A percentile compares a stretch with the other conserved stretches of the same genome.
Evolutionary conservation across 2,329 filamentous ascomycete species (phyloP).

Genomic region (Paramyrothecium sp.): DNA sequence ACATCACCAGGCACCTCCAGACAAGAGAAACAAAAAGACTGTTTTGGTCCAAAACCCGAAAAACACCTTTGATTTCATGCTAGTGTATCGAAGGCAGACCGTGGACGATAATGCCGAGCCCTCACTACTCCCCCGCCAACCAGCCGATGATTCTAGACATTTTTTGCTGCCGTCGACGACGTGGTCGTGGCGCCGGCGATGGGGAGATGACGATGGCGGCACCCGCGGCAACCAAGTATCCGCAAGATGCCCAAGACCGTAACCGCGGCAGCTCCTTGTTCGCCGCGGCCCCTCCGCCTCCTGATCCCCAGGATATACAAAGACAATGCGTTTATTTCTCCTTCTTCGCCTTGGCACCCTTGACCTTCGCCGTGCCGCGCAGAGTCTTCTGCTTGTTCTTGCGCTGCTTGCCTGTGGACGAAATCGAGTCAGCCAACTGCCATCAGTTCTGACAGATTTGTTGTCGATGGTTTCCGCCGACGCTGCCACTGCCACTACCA

Average conservation of each 20-base stretch:
- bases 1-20: background rate
- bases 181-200: slow-evolving; percentile 8
- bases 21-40: slow-evolving; percentile 12
- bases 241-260: slow-evolving; percentile 26
- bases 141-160: slow-evolving; percentile 27
- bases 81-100: slow-evolving; percentile 34
- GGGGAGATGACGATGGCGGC: slow-evolving; percentile 8
- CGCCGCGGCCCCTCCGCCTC: background rate
- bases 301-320: slow-evolving; percentile 28
- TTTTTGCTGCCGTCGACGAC: slow-evolving; percentile 16
- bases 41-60: slow-evolving; percentile 37
- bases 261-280: slow-evolving; percentile 20
- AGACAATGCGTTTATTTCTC: slow-evolving; percentile 67
- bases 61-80: slow-evolving; percentile 42
- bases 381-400: slow-evolving; percentile 99
- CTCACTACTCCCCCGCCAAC: slow-evolving; percentile 23
- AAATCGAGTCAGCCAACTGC: slow-evolving; percentile 2
- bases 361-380: slow-evolving; percentile 96
- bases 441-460: background rate
- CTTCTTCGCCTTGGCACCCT: slow-evolving; percentile 94
- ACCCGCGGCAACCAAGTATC: slow-evolving; percentile 23
- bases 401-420: slow-evolving; percentile 89
- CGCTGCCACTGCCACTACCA: too few relatives aligned
- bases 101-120: slow-evolving; percentile 20
- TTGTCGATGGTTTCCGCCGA: too few relatives aligned